phyloP scores from a whole-genome alignment of 768 basidiomycete genomes.

The Suillus variegatus region DNA sequence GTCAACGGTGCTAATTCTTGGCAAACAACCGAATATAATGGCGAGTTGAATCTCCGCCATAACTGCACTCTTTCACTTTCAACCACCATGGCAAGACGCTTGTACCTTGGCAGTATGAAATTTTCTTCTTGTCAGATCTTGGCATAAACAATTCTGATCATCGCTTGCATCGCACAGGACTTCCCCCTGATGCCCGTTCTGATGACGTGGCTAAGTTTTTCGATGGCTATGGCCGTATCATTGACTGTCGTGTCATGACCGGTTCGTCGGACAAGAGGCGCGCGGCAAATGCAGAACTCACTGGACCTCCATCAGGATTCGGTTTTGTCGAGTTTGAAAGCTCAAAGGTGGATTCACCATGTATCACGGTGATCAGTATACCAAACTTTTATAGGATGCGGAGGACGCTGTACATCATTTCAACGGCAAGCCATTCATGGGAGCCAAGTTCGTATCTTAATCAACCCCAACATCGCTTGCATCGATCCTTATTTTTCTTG shows the following conservation, averaged over 20 bases:
- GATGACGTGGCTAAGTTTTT: constrained; percentile 89
- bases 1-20: constrained; percentile 28
- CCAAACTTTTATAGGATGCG: constrained; percentile 65
- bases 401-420: constrained; percentile 89
- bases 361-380: constrained; percentile 7
- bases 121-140: constrained; percentile 10
- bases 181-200: constrained; percentile 80
- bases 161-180: constrained; percentile 45
- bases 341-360: constrained; percentile 50
- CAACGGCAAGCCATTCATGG: constrained; percentile 90
- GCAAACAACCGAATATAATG: constrained; percentile 5
- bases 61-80: constrained; percentile 29
- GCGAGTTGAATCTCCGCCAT: constrained; percentile 33
- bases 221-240: constrained; percentile 84
- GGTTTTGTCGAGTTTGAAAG: constrained; percentile 97
- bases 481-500: background rate
- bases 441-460: constrained; percentile 60
- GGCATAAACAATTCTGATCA: constrained; percentile 7
- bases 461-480: constrained; percentile 4
- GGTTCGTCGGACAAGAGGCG: constrained; percentile 48
- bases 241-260: constrained; percentile 94
- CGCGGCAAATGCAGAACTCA: constrained; percentile 20
- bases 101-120: constrained; percentile 80
- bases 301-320: constrained; percentile 58
- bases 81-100: constrained; percentile 73